Conservation (phyloP, 225 moss, liverwort and hornwort genomes). For the Straminergon stramineum region DNA sequence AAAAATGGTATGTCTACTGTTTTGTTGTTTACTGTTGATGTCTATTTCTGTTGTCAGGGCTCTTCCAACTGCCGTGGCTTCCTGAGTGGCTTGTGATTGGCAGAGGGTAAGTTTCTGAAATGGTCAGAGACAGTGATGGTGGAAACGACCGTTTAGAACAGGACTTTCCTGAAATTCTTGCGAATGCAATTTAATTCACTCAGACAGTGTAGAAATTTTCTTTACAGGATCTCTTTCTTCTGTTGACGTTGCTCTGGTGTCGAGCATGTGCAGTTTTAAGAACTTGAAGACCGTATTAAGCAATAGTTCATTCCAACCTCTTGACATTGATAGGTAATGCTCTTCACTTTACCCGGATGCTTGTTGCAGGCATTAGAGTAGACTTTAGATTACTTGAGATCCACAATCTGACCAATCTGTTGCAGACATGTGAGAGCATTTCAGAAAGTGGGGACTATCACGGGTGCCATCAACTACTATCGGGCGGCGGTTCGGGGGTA, state of each 20-base stretch:
- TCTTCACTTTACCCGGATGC: not conserved
- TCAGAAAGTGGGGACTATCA: slow-evolving; percentile 24
- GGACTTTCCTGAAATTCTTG: not conserved
- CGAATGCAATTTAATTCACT: not conserved
- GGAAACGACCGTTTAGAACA: not conserved
- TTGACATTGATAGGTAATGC: slow-evolving; percentile 38
- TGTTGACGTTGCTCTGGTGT: not conserved
- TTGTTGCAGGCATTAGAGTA: not conserved
- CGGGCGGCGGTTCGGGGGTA: slow-evolving; percentile 46
- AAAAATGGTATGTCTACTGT: not conserved
- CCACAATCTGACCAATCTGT: not conserved
- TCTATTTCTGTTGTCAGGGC: slow-evolving; percentile 18
- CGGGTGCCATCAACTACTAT: slow-evolving; percentile 50
- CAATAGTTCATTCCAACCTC: not conserved
- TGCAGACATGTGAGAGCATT: slow-evolving; percentile 54
- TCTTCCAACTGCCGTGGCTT: slow-evolving; percentile 35
- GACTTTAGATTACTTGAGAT: not conserved
- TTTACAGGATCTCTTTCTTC: not conserved
- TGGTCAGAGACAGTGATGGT: not conserved
- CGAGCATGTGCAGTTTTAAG: slow-evolving; percentile 26
- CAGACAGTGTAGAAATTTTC: not conserved
- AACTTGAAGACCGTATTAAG: slow-evolving; percentile 2
- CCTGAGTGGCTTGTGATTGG: slow-evolving; percentile 10
- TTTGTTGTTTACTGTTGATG: not conserved
- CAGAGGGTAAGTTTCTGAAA: slow-evolving; percentile 3